These are phyloP conservation scores for Amyloporia xantha DNA, from an alignment of 768 basidiomycete species.

Conservation along the genomic window DNA sequence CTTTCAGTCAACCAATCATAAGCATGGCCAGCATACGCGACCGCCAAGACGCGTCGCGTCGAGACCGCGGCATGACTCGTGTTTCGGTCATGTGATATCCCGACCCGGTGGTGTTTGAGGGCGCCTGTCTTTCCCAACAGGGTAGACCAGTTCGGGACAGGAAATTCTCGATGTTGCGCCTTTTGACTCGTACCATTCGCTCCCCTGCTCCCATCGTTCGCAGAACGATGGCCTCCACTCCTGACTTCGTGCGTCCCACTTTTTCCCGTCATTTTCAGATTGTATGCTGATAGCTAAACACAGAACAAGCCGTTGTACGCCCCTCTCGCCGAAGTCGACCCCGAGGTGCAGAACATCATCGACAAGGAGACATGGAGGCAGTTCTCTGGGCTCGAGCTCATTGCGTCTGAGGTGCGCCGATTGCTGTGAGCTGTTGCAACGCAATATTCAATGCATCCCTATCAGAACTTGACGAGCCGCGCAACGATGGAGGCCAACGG, in stretches of 20 bases:
- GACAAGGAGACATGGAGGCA: conserved; percentile 99
- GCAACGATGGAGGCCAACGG: conserved; percentile 98
- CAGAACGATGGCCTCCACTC: conserved; percentile 59
- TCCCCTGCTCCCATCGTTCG: conserved; percentile 16
- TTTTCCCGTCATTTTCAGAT: not conserved
- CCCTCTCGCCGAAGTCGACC: conserved; percentile 85
- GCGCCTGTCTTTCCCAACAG: not conserved
- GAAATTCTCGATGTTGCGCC: conserved; percentile 25
- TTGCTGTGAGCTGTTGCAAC: not conserved
- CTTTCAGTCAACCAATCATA: too few relatives aligned
- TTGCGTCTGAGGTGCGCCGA: conserved; percentile 85
- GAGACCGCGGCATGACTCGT: not conserved
- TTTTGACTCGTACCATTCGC: conserved; percentile 26
- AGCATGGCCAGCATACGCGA: too few relatives aligned
- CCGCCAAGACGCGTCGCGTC: not conserved
- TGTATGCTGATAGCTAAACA: not conserved
- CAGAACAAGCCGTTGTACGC: conserved; percentile 92
- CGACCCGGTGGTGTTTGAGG: not conserved
- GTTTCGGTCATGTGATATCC: not conserved
- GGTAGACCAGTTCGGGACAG: not conserved
- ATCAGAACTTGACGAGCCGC: conserved; percentile 89
- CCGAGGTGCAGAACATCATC: conserved; percentile 94
- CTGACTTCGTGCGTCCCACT: conserved; percentile 48
- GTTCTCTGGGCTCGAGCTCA: conserved; percentile 95
- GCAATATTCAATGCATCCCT: not conserved